Evolutionary conservation across 139 green algal genomes (phyloP).

Genomic region (Chlamydomonas eustigma): DNA sequence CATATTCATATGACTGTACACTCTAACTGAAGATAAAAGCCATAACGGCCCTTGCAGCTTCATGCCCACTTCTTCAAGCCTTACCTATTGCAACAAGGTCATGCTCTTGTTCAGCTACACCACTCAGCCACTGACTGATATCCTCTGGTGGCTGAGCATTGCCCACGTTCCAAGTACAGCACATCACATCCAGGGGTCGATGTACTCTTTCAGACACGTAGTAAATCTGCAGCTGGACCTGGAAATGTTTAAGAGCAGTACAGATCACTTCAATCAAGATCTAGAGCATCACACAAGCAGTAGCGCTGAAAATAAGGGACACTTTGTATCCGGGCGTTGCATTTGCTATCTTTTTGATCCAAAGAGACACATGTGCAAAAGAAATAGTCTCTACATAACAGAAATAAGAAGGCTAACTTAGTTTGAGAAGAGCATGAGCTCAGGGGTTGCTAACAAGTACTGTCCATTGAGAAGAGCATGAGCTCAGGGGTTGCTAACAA

Average conservation of each 20-base stretch:
- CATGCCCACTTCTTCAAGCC: background rate
- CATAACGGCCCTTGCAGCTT: too few species aligned
- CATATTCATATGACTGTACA: too few species aligned
- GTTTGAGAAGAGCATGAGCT: too few species aligned
- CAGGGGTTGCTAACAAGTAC: too few species aligned
- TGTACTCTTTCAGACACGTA: slow-evolving; percentile 29
- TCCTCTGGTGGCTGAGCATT: slow-evolving; percentile 29
- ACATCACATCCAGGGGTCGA: slow-evolving; percentile 33
- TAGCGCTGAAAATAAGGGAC: background rate
- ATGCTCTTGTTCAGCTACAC: slow-evolving; percentile 21
- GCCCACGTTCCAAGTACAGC: slow-evolving; percentile 45
- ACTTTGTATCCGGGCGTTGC: background rate
- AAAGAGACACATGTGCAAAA: too few species aligned
- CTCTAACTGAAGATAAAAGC: too few species aligned
- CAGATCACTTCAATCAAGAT: background rate
- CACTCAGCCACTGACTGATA: slow-evolving; percentile 26
- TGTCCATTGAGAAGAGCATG: too few species aligned
- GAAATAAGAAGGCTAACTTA: too few species aligned
- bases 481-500: too few species aligned
- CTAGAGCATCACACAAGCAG: background rate
- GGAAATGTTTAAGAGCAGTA: background rate
- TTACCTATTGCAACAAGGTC: slow-evolving; percentile 39
- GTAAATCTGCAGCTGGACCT: slow-evolving; percentile 38
- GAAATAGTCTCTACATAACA: too few species aligned
- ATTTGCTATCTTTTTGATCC: background rate